These are phyloP conservation scores for Polyplosphaeria fusca DNA, from an alignment of 495 filamentous ascomycete species.

Conservation along the genomic window DNA sequence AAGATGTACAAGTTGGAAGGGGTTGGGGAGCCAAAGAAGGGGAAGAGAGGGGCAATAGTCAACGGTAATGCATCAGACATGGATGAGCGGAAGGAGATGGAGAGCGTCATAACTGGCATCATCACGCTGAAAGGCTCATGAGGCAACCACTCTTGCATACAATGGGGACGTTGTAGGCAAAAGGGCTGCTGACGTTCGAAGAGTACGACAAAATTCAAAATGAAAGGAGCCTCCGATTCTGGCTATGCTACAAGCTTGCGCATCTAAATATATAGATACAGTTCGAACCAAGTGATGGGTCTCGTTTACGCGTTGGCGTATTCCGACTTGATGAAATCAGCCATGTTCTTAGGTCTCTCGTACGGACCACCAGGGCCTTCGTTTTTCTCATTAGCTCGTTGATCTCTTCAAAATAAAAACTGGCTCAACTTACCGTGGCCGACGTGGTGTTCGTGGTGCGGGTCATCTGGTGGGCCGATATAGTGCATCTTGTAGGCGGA, in stretches of 20 bases:
- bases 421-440: conserved; percentile 44
- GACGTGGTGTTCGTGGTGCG: conserved; percentile 47
- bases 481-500: conserved; percentile 96
- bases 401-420: conserved; percentile 5
- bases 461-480: conserved; percentile 63
- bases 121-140: conserved; percentile 44
- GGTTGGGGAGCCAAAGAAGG: conserved; percentile 25
- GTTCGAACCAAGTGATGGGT: conserved; percentile 3
- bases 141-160: conserved; percentile 2
- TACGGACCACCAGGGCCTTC: not conserved
- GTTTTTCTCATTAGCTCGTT: not conserved
- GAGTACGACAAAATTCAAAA: conserved; percentile 1
- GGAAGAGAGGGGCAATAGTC: conserved; percentile 1
- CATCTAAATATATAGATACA: conserved; percentile 18
- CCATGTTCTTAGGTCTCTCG: conserved; percentile 81
- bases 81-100: conserved; percentile 37
- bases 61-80: conserved; percentile 10
- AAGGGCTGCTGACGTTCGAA: not conserved
- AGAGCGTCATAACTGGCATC: conserved; percentile 39
- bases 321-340: conserved; percentile 86
- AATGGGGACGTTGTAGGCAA: too few relatives aligned
- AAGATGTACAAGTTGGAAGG: conserved; percentile 80
- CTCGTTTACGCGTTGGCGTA: conserved; percentile 62
- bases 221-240: conserved; percentile 2
- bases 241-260: conserved; percentile 31